Conservation (phyloP, 2,329 filamentous ascomycete genomes). For the Stagonosporopsis cucurbitacearum region DNA sequence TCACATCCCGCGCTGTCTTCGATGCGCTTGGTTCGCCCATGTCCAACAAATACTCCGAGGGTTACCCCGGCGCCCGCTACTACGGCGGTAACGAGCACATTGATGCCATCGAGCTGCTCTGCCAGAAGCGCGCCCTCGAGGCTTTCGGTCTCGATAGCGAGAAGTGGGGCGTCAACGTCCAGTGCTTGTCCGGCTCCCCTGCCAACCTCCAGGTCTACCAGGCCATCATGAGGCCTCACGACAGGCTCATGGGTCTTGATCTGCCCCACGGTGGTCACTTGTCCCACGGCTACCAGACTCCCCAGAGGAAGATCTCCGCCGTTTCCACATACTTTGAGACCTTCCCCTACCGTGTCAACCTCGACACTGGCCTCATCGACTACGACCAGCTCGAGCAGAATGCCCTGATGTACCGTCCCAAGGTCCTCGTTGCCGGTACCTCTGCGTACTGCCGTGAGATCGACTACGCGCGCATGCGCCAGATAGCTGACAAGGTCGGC, state of each 20-base stretch:
- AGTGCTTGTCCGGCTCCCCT: slow-evolving; percentile 83
- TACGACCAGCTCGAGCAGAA: slow-evolving; percentile 90
- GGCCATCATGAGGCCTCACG: slow-evolving; percentile 93
- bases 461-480: slow-evolving; percentile 90
- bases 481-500: slow-evolving; percentile 88
- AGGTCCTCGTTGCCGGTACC: slow-evolving; percentile 92
- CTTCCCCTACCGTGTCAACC: slow-evolving; percentile 89
- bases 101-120: slow-evolving; percentile 85
- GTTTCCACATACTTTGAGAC: slow-evolving; percentile 99
- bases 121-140: slow-evolving; percentile 87
- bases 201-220: slow-evolving; percentile 99
- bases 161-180: slow-evolving; percentile 97
- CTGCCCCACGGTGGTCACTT: slow-evolving; percentile 93
- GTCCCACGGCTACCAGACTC: slow-evolving; percentile 97
- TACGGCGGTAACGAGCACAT: slow-evolving; percentile 98
- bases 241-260: slow-evolving; percentile 95
- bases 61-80: slow-evolving; percentile 94
- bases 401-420: slow-evolving; percentile 88
- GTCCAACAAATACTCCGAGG: slow-evolving; percentile 97
- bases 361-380: slow-evolving; percentile 91
- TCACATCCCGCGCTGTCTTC: slow-evolving; percentile 48
- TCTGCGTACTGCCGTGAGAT: slow-evolving; percentile 96
- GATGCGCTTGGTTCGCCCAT: slow-evolving; percentile 59
- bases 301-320: slow-evolving; percentile 96
- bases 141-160: slow-evolving; percentile 82